These are phyloP conservation scores for Colletotrichum orbiculare DNA, from an alignment of 2,329 filamentous ascomycete species.

Conservation along the genomic window DNA sequence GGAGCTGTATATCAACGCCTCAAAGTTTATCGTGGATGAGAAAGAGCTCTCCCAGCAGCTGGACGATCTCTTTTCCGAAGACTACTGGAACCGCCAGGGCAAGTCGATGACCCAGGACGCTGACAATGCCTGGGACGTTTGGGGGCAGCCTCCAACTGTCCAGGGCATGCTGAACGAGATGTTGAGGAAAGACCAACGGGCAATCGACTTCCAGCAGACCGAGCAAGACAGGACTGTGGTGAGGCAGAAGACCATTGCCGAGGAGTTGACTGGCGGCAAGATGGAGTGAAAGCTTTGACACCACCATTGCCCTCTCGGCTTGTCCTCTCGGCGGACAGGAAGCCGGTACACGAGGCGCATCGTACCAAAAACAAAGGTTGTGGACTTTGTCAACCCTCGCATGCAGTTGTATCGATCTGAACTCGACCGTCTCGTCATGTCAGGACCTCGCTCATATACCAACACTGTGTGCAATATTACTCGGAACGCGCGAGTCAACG, in stretches of 20 bases:
- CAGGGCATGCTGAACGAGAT: conserved; percentile 55
- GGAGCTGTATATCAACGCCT: conserved; percentile 89
- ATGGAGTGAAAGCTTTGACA: conserved; percentile 52
- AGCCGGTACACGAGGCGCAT: conserved; percentile 5
- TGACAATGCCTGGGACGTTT: conserved; percentile 64
- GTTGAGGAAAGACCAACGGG: conserved; percentile 39
- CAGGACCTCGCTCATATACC: conserved; percentile 7
- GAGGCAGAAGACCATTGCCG: conserved; percentile 66
- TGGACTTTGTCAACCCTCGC: conserved; percentile 18
- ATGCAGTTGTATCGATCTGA: conserved; percentile 16
- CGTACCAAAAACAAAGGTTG: conserved; percentile 19
- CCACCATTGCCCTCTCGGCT: conserved; percentile 26
- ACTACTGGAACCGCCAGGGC: conserved; percentile 60
- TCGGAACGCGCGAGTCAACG: conserved; percentile 18
- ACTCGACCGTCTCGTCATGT: conserved; percentile 13
- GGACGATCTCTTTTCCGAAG: conserved; percentile 78
- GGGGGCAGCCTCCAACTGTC: conserved; percentile 58
- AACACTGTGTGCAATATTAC: conserved; percentile 5
- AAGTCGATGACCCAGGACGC: conserved; percentile 43
- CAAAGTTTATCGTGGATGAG: conserved; percentile 87
- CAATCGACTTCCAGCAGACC: conserved; percentile 41
- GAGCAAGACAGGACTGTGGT: conserved; percentile 58
- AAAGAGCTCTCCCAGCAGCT: conserved; percentile 79
- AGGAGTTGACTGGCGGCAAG: conserved; percentile 70
- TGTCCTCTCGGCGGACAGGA: conserved; percentile 20